Evolutionary conservation across 2,329 filamentous ascomycete species (phyloP), one percentile per base, ranked within the genome.

Genomic region (Aspergillus hortae): DNA sequence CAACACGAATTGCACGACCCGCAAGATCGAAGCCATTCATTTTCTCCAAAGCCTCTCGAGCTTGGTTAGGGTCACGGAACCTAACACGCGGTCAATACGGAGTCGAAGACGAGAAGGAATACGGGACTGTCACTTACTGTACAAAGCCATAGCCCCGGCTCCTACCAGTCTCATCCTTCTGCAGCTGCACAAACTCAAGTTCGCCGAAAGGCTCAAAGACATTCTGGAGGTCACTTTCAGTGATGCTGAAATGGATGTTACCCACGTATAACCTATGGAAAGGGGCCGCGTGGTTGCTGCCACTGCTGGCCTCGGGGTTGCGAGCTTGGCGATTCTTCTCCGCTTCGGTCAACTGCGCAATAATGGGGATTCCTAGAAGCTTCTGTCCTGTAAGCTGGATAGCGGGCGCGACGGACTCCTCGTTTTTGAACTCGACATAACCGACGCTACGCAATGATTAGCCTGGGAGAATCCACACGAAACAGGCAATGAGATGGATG

Each of bases 21-120:
- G 94, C 94, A 63, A 99, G 86, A 76, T 97, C 94, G 77, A 97
- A 99, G 59, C 92, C 92, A 75, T 99, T 99, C 92, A 99, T 96
- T 77, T 96, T 96, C 74, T 96, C 91, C 59, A 99, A 80, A 56
- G 94, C 95, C 72, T 96, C 90, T 69, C 92, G 90, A 68, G 94
- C 94, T 74, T 96, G 86, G 59, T 85, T 84, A 53, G 92, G 91
- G 68, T 97, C 89, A 66, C 88, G 87, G 74, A 95, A 96, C 69
- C 91, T 96, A 56, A 14, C 33, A 42, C 19, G 4, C 19, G 17
- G 41, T 38, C 6, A 21, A 50, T 46, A 51, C 23, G 40, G 44
- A 15, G 17, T 12, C 44, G 17, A 1, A 19, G 27, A 19, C 42
- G 11, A 23, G 4, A 30, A 4, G 6, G 46, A 12, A 17, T 6